These are phyloP conservation scores for Suillus tomentosus DNA, from an alignment of 768 basidiomycete species.

Conservation along the genomic window DNA sequence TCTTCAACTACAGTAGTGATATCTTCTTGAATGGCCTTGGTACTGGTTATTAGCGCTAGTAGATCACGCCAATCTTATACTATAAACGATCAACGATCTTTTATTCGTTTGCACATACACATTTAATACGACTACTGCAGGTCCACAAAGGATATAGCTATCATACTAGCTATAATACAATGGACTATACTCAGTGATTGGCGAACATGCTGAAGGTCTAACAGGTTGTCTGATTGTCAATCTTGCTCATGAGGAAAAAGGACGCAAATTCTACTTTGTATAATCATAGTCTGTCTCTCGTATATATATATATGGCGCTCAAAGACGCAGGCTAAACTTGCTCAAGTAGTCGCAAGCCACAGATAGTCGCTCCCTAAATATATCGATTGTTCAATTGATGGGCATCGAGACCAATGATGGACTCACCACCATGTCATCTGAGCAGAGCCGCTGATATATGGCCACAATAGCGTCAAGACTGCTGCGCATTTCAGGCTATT, in stretches of 20 bases:
- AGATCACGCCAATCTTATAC: too few species aligned
- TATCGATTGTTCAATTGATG: neutral
- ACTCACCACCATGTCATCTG: neutral
- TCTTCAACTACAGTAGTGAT: too few species aligned
- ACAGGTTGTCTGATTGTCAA: neutral
- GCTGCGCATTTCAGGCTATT: slow-evolving; percentile 10
- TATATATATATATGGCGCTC: neutral
- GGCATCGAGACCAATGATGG: neutral
- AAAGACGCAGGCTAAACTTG: neutral
- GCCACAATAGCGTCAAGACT: slow-evolving; percentile 12
- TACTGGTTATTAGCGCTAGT: too few species aligned
- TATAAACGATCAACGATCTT: too few species aligned
- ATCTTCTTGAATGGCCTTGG: too few species aligned
- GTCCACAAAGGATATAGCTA: too few species aligned
- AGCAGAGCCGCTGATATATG: slow-evolving; percentile 13
- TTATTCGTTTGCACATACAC: too few species aligned
- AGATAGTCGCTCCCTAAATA: neutral
- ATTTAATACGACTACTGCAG: too few species aligned
- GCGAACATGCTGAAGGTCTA: too few species aligned
- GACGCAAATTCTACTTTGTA: neutral
- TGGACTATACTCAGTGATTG: neutral
- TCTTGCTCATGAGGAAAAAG: neutral
- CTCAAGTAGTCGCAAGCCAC: neutral
- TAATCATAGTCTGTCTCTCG: neutral
- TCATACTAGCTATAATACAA: neutral